A percentile compares a stretch with the other conserved stretches of the same genome.
These are phyloP conservation scores for Zasmidium angulare DNA, from an alignment of 2,329 filamentous ascomycete species.

Conservation along the genomic window DNA sequence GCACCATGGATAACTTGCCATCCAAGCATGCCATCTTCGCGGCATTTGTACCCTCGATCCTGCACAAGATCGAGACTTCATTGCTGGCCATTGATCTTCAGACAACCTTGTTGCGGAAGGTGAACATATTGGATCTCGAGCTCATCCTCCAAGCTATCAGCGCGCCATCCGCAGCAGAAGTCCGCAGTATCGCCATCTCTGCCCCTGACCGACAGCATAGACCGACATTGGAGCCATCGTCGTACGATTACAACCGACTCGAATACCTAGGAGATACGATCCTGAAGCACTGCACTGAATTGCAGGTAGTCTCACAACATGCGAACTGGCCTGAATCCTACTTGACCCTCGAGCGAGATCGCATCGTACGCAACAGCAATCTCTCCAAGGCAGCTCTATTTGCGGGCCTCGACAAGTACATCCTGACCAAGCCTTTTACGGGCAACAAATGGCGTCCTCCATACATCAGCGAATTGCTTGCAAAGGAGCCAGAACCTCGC, in stretches of 20 bases:
- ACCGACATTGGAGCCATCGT: too few relatives aligned
- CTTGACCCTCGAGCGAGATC: conserved; percentile 67
- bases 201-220: too few relatives aligned
- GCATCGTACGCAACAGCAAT: conserved; percentile 69
- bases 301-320: conserved; percentile 63
- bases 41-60: conserved; percentile 69
- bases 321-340: conserved; percentile 73
- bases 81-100: conserved; percentile 64
- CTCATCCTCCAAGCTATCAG: conserved; percentile 70
- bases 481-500: conserved; percentile 32
- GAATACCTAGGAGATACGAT: conserved; percentile 87
- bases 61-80: conserved; percentile 66
- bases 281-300: conserved; percentile 70
- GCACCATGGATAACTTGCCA: conserved; percentile 50
- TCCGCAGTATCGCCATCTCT: too few relatives aligned
- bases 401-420: conserved; percentile 68
- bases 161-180: conserved; percentile 59
- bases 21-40: conserved; percentile 49
- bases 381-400: conserved; percentile 65
- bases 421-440: conserved; percentile 68
- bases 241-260: conserved; percentile 81
- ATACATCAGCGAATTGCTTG: conserved; percentile 52
- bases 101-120: conserved; percentile 49
- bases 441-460: conserved; percentile 70
- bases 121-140: conserved; percentile 54